Conservation (phyloP, 345 rosid species). For the Corchorus olitorius region DNA sequence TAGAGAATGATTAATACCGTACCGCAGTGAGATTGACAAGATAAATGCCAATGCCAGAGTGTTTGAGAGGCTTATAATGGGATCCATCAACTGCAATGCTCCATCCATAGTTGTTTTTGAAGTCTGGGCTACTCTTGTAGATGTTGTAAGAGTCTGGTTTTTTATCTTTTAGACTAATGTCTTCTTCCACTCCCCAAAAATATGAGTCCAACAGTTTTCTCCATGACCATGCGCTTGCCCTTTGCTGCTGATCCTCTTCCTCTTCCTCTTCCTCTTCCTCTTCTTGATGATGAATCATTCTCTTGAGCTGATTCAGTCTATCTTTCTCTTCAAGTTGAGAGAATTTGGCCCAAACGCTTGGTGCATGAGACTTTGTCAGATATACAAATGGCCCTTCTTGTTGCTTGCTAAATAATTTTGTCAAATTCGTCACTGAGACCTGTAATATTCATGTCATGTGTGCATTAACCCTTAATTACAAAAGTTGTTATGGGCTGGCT, state of each 20-base stretch:
- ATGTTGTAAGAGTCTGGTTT: conserved; percentile 70
- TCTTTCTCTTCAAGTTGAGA: conserved; percentile 48
- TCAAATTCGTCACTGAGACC: conserved; percentile 50
- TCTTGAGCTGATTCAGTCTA: conserved; percentile 55
- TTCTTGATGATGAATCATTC: conserved; percentile 30
- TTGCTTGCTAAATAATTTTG: conserved; percentile 42
- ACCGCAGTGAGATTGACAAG: conserved; percentile 87
- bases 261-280: conserved; percentile 29
- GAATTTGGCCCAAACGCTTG: conserved; percentile 59
- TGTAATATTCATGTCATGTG: conserved; percentile 19
- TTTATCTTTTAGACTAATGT: conserved; percentile 21
- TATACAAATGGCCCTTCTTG: conserved; percentile 63
- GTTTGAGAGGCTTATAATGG: conserved; percentile 55
- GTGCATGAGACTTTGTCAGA: conserved; percentile 43
- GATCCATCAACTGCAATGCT: conserved; percentile 65
- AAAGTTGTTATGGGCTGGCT: not conserved
- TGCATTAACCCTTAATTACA: not conserved
- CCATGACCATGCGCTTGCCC: conserved; percentile 53
- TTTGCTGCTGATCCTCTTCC: conserved; percentile 20
- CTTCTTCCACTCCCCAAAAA: conserved; percentile 29
- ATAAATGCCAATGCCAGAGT: conserved; percentile 69
- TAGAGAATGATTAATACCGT: conserved; percentile 16
- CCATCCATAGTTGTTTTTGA: conserved; percentile 74
- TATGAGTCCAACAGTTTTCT: conserved; percentile 45
- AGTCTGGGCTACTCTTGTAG: conserved; percentile 48